Conservation (phyloP, 1,139 yeast species). For the Hansenula anomala region DNA sequence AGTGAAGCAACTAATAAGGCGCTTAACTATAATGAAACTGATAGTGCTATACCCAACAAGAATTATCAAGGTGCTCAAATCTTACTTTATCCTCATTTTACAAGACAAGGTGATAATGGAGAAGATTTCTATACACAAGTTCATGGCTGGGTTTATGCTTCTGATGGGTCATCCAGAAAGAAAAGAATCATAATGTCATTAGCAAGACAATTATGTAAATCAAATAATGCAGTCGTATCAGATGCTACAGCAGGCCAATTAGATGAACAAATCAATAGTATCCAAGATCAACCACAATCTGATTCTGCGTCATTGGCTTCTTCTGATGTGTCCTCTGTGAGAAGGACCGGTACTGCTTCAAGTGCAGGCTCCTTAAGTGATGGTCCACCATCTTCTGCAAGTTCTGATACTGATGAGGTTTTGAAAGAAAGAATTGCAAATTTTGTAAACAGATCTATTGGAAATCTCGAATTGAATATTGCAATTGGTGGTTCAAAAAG, state of each 20-base stretch:
- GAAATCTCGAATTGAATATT: slow-evolving; percentile 47
- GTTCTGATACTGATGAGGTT: slow-evolving; percentile 29
- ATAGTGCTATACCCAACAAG: slow-evolving; percentile 3
- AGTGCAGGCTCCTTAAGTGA: slow-evolving; percentile 5
- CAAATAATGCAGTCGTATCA: slow-evolving; percentile 24
- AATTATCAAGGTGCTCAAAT: slow-evolving; percentile 26
- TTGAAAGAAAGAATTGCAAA: slow-evolving; percentile 53
- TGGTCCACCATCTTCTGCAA: slow-evolving; percentile 7
- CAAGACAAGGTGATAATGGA: slow-evolving; percentile 33
- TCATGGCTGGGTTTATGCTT: slow-evolving; percentile 70
- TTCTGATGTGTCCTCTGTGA: slow-evolving; percentile 13
- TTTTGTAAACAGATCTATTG: slow-evolving; percentile 55
- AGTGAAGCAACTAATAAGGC: slow-evolving; percentile 36
- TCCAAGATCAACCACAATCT: slow-evolving; percentile 8
- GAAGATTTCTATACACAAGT: slow-evolving; percentile 51
- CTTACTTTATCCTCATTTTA: slow-evolving; percentile 59
- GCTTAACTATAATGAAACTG: slow-evolving; percentile 12
- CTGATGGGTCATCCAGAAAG: slow-evolving; percentile 67
- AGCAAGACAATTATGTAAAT: slow-evolving; percentile 64
- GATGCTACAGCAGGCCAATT: slow-evolving; percentile 23
- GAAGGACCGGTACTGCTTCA: slow-evolving; percentile 13
- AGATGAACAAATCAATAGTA: slow-evolving; percentile 18
- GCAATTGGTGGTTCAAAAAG: slow-evolving; percentile 43
- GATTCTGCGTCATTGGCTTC: slow-evolving; percentile 5
- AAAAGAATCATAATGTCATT: slow-evolving; percentile 64